Base-by-base conservation (phyloP, 192 early-diverging fungal genomes). In the Podila horticola region DNA sequence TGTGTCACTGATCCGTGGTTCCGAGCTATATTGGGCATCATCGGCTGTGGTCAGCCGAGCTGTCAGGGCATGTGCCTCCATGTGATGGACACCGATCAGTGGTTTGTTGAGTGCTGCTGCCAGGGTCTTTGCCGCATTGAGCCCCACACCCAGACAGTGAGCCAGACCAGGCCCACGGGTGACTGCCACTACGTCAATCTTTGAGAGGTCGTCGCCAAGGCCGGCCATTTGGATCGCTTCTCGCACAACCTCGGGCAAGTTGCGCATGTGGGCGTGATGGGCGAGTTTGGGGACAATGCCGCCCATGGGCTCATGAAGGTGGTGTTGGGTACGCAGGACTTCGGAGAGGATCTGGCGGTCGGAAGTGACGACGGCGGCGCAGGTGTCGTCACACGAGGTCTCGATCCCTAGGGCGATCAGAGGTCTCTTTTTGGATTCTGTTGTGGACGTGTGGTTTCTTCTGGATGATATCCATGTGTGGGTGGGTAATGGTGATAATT, bases 21-120 rank as follows among this genome's bases (percentile, higher is more conserved):
- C 11, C 34, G n/a, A 65, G 33, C 33, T 65, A 59, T 26, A 22
- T 24, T 55, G n/a, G 24, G 57, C 28, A 30, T 74, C 64, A 33
- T 79, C 55, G n/a, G 24, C 29, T 6, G 84, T 84, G 1, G 85
- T 88, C 50, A 95, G 85, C 3, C 94, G 91, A 45, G 91, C 92
- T 59, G 92, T 93, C 50, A 94, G 76, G 10, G 94, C 93, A 62
- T 95, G 94, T 4, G 93, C 94, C 75, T 95, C 94, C 94, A 94
- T 95, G 70, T 95, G 94, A 74, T 95, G 94, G 50, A 94, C 92
- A 30, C 94, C 94, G 38, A 95, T 74, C 29, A 95, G 82, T 17
- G 94, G 93, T 74, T 89, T 89, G 34, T 82, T 72, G 30, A 87
- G 52, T 22, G 87, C 93, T 0, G 91, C 92, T 13, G 94, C 94